A percentile compares a stretch with the other conserved stretches of the same genome.
Evolutionary conservation across 108 stramenopile species (phyloP).

Genomic region (Parietichytrium sp.): DNA sequence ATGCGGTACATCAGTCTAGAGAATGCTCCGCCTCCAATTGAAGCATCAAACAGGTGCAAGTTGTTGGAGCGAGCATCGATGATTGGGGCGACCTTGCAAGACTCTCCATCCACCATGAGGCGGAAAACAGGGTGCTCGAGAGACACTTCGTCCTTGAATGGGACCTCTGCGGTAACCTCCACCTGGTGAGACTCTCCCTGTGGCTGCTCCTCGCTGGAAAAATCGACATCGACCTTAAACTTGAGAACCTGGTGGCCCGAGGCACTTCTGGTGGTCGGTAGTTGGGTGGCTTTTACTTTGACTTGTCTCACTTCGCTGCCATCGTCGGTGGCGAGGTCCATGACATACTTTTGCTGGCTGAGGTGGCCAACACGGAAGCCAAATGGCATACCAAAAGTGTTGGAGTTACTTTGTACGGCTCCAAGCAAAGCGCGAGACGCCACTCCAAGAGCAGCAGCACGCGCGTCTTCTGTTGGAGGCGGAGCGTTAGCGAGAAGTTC

Average conservation of each 20-base stretch:
- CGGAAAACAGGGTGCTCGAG: background rate
- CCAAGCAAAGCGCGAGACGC: background rate
- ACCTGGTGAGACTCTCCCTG: background rate
- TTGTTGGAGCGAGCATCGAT: background rate
- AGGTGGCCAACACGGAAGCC: background rate
- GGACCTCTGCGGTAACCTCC: background rate
- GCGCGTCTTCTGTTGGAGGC: conserved; percentile 34
- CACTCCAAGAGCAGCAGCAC: background rate
- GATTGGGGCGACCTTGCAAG: background rate
- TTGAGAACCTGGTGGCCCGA: background rate
- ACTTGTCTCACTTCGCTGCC: conserved; percentile 9
- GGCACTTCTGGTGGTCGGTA: background rate
- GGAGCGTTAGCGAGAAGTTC: conserved; percentile 44
- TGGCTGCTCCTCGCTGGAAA: background rate
- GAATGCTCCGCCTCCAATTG: background rate
- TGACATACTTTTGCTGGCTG: background rate
- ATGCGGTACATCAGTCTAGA: conserved; percentile 2
- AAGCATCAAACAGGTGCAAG: conserved; percentile 10
- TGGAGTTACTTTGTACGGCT: background rate
- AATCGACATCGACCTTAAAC: background rate
- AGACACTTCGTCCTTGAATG: background rate
- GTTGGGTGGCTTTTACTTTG: background rate
- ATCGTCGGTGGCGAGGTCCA: background rate
- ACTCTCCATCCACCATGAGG: background rate
- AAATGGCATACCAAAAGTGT: background rate